Evolutionary conservation across 768 basidiomycete genomes (phyloP).

Genomic region (Russula brevipes): DNA sequence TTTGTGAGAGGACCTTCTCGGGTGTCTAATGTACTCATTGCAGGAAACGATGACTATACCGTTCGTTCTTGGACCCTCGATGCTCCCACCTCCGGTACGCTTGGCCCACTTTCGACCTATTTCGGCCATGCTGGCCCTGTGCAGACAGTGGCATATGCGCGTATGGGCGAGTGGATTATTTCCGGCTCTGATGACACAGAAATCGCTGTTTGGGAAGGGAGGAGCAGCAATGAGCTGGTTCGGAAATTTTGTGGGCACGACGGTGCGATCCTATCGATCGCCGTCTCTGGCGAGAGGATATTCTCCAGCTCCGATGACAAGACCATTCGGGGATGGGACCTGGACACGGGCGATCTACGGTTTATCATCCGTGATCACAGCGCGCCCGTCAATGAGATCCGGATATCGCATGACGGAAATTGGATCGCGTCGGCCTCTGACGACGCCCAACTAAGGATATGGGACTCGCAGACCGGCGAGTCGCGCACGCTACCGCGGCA

Average conservation of each 20-base stretch:
- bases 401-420: conserved; percentile 1
- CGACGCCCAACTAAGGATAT: conserved; percentile 12
- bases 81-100: background rate
- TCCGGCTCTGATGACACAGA: conserved; percentile 8
- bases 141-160: conserved; percentile 10
- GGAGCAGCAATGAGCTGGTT: background rate
- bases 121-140: conserved; percentile 27
- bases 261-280: background rate
- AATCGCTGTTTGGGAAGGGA: conserved; percentile 13
- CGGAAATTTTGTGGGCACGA: background rate
- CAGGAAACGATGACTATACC: conserved; percentile 1
- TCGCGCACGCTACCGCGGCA: conserved; percentile 4
- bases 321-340: conserved; percentile 17
- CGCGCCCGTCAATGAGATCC: conserved; percentile 2
- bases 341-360: background rate
- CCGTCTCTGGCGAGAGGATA: background rate
- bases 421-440: conserved; percentile 15
- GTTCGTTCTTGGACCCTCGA: conserved; percentile 4
- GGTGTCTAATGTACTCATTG: conserved; percentile 1
- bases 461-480: conserved; percentile 10
- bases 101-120: background rate
- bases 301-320: conserved; percentile 18
- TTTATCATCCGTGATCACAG: conserved; percentile 32
- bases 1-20: background rate
- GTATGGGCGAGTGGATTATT: background rate